Evolutionary conservation across 176 grass and related monocot species (phyloP).

Genomic region (Areca catechu): DNA sequence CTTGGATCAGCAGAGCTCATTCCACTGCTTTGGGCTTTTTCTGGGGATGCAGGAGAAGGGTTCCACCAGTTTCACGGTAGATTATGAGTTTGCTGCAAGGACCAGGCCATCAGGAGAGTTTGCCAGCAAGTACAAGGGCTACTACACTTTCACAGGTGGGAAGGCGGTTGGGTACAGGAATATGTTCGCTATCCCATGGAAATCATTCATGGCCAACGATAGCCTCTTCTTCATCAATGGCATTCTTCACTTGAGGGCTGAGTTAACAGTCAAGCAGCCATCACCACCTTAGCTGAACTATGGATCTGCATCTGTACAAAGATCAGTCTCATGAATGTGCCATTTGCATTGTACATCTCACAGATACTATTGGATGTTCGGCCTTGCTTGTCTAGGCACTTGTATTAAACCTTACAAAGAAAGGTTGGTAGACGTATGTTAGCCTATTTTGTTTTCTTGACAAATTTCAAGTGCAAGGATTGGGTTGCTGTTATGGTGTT

Average conservation of each 20-base stretch:
- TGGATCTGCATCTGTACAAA: too few species aligned
- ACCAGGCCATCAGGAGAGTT: conserved; percentile 42
- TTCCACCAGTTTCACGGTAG: conserved; percentile 60
- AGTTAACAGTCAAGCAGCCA: conserved; percentile 67
- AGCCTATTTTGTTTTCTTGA: too few species aligned
- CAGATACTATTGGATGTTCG: too few species aligned
- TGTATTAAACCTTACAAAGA: too few species aligned
- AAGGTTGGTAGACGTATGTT: too few species aligned
- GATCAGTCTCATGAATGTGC: too few species aligned
- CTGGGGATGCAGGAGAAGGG: conserved; percentile 97
- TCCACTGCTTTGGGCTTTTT: conserved; percentile 62
- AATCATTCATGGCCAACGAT: conserved; percentile 55
- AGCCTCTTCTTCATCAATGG: conserved; percentile 65
- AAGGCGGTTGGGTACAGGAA: conserved; percentile 71
- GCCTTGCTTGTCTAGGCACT: too few species aligned
- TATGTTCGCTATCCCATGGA: conserved; percentile 69
- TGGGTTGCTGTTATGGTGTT: too few species aligned
- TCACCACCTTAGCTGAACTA: too few species aligned
- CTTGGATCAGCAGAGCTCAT: conserved; percentile 40
- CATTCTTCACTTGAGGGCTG: conserved; percentile 68
- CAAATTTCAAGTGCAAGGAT: too few species aligned
- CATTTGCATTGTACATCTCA: too few species aligned
- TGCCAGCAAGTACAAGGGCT: conserved; percentile 58
- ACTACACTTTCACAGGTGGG: conserved; percentile 82
- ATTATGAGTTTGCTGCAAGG: conserved; percentile 73